Base-by-base conservation (phyloP, 2,329 filamentous ascomycete species). In the Pezicula neosporulosa region DNA sequence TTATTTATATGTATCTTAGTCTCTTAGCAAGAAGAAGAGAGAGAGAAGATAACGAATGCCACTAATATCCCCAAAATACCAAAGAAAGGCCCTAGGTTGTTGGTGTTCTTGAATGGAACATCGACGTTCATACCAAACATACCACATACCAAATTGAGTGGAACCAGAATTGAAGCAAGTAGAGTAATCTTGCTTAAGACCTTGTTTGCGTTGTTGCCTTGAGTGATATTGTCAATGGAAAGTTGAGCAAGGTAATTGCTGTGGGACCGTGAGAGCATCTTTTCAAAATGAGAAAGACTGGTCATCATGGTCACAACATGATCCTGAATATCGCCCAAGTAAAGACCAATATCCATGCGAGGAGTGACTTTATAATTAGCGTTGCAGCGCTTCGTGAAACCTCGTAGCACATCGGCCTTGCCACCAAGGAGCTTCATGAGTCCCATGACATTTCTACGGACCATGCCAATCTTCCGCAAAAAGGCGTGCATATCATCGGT, bases 271-370 rank as follows among this genome's bases (percentile, higher is more conserved):
- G 88, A 92, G 46, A 99, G 80, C 80, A 99, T 97, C 78, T 97
- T 97, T 70, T 99, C 94, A 61, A 96, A 97, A 68, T 99, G 94
- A 1, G 85, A 85, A 62, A 99, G 72, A 70, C 96, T 99, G 60
- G 89, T 94, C 81, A 96, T 96, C 93, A 97, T 97, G 43, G 94
- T 99, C 53, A 99, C 90, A 48, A 99, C 93, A 80, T 99, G 94
- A 72, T 99, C 94, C 71, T 99, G 94, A 58, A 99, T 97, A 72
- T 99, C 94, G 64, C 90, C 90, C 35, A 99, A 81, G 67, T 99
- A 99, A 63, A 99, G 82, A 19, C 92, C 94, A 59, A 99, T 96
- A 66, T 99, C 94, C 74, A 94, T 94, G 44, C 92, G 89, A 6
- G 94, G 94, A 1, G 94, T 96, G 48, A 97, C 89, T 59, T 90